Conservation (phyloP, 1,284 basidiomycete species). For the Boletus smithii region DNA sequence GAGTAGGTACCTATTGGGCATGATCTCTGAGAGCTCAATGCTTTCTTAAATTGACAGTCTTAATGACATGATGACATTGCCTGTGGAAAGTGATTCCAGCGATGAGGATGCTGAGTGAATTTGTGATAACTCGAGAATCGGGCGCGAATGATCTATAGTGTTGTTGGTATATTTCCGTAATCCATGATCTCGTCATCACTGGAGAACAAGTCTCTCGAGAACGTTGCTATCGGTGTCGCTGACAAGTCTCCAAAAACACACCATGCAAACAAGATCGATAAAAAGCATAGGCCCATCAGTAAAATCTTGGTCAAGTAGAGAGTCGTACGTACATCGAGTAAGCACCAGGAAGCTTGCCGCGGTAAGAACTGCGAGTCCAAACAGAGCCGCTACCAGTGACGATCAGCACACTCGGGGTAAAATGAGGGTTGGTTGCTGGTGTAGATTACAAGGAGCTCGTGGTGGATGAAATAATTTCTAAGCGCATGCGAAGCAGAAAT, state of each 20-base stretch:
- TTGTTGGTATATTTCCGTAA: neutral
- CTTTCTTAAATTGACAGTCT: conserved; percentile 42
- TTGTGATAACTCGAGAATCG: neutral
- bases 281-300: neutral
- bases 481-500: no score
- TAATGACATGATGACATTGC: conserved; percentile 63
- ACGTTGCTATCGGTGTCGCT: neutral
- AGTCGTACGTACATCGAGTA: no score
- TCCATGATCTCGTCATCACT: neutral
- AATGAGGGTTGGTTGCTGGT: no score
- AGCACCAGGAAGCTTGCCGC: no score
- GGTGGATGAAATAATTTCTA: no score
- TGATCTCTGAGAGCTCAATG: neutral
- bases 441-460: no score
- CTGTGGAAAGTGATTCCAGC: conserved; percentile 20
- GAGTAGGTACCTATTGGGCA: conserved; percentile 28
- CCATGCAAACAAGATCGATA: neutral
- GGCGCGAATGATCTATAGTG: conserved; percentile 3
- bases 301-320: no score
- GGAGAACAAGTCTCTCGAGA: neutral
- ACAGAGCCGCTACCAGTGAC: no score
- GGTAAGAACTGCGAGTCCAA: no score
- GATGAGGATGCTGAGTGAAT: conserved; percentile 12
- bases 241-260: neutral
- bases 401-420: no score